Percentiles rank a stretch among this genome's conserved stretches.
Evolutionary conservation across 75 land plant genomes (phyloP).

Genomic region (Cunninghamia lanceolata): DNA sequence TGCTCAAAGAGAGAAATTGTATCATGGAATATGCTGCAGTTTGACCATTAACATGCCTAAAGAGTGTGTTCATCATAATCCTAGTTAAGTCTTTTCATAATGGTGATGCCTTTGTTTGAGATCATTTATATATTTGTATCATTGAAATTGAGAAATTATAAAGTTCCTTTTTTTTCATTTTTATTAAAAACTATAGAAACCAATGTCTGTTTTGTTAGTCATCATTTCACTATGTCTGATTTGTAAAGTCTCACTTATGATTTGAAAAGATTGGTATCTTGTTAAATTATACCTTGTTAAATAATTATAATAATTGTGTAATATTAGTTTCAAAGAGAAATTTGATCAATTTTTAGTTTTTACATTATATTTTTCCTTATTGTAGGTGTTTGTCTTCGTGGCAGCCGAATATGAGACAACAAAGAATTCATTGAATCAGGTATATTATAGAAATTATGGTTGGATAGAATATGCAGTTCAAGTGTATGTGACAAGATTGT

Average conservation of each 20-base stretch:
- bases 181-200: not conserved
- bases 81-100: too few relatives aligned
- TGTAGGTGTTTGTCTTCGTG: constrained; percentile 85
- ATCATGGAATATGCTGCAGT: too few relatives aligned
- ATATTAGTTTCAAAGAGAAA: not conserved
- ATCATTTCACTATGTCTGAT: not conserved
- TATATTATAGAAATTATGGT: constrained; percentile 15
- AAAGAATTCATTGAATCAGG: constrained; percentile 82
- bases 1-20: too few relatives aligned
- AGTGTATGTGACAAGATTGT: not conserved
- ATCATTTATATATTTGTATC: too few relatives aligned
- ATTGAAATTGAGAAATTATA: too few relatives aligned
- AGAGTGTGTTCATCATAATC: too few relatives aligned
- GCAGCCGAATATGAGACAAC: constrained; percentile 88
- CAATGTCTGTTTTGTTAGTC: not conserved
- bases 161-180: not conserved
- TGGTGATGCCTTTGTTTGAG: too few relatives aligned
- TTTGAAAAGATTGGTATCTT: not conserved
- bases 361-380: not conserved
- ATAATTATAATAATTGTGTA: not conserved
- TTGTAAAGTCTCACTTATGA: not conserved
- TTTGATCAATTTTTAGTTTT: not conserved
- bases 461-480: not conserved
- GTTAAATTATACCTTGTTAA: not conserved
- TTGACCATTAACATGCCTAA: too few relatives aligned